Percentiles rank a stretch among this genome's conserved stretches.
These are phyloP conservation scores for Dendrobium catenatum DNA, from an alignment of 106 monocot genomes.

Conservation along the genomic window DNA sequence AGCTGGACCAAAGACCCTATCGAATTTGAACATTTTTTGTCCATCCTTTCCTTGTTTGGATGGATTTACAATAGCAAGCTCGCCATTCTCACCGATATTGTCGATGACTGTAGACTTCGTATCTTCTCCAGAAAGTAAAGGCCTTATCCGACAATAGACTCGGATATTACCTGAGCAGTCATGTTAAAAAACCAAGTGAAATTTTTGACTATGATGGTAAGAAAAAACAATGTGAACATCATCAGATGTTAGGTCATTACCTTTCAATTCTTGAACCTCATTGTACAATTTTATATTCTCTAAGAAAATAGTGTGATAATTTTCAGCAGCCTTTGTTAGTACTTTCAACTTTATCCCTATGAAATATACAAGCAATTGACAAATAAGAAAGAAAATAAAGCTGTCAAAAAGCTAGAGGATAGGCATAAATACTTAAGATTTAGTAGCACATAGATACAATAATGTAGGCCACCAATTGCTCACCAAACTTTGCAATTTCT, in stretches of 20 bases:
- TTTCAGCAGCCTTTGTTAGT: conserved; percentile 43
- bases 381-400: neutral
- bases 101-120: conserved; percentile 39
- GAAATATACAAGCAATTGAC: conserved; percentile 2
- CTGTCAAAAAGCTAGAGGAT: neutral
- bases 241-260: conserved; percentile 16
- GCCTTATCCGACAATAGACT: conserved; percentile 78
- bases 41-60: conserved; percentile 65
- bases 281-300: conserved; percentile 65
- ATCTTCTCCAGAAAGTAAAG: conserved; percentile 46
- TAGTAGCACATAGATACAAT: neutral
- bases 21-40: conserved; percentile 60
- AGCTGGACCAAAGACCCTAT: conserved; percentile 62
- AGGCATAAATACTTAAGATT: neutral
- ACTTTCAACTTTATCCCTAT: conserved; percentile 52
- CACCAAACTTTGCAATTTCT: conserved; percentile 49
- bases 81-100: conserved; percentile 71
- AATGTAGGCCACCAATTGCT: conserved; percentile 3
- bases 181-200: conserved; percentile 4
- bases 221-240: neutral
- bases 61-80: conserved; percentile 59
- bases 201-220: neutral
- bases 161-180: conserved; percentile 62
- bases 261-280: conserved; percentile 83
- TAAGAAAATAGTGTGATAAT: conserved; percentile 43